These are phyloP conservation scores for Hyaloscypha hepaticicola DNA, from an alignment of 495 filamentous ascomycete species.

Conservation along the genomic window DNA sequence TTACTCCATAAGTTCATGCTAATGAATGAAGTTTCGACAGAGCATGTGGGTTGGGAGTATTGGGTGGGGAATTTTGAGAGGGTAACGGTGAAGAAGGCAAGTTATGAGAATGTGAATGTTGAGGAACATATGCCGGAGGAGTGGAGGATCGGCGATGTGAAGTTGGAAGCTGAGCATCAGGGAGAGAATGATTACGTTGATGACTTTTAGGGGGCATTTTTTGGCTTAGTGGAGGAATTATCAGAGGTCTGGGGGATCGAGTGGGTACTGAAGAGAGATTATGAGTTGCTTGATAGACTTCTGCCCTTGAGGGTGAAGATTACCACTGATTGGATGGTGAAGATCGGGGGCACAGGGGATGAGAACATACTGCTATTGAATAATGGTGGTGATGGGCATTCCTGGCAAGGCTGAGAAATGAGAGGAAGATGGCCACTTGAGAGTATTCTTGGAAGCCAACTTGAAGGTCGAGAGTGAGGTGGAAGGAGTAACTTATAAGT, in stretches of 20 bases:
- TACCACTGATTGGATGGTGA: constrained; percentile 33
- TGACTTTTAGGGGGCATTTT: constrained; percentile 2
- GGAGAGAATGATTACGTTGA: not conserved
- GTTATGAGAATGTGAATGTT: not conserved
- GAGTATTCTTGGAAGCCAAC: not conserved
- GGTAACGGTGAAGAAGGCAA: constrained; percentile 19
- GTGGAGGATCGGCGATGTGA: not conserved
- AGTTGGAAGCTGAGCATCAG: not conserved
- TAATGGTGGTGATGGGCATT: not conserved
- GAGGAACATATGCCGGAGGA: not conserved
- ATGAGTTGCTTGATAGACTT: constrained; percentile 38
- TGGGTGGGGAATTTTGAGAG: constrained; percentile 36
- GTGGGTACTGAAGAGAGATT: constrained; percentile 25
- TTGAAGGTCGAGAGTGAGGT: not conserved
- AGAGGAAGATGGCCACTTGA: not conserved
- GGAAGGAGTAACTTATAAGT: too few relatives aligned
- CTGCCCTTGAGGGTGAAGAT: constrained; percentile 34
- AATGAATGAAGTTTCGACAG: constrained; percentile 38
- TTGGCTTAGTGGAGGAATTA: not conserved
- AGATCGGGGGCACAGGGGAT: constrained; percentile 17
- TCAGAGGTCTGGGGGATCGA: not conserved
- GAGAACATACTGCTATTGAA: not conserved
- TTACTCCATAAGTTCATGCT: constrained; percentile 31
- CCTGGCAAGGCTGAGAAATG: not conserved
- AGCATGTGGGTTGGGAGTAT: constrained; percentile 32